Evolutionary conservation across 257 asterid genomes (phyloP), one percentile per base, ranked within the genome.

Genomic region (Solanum piurae): DNA sequence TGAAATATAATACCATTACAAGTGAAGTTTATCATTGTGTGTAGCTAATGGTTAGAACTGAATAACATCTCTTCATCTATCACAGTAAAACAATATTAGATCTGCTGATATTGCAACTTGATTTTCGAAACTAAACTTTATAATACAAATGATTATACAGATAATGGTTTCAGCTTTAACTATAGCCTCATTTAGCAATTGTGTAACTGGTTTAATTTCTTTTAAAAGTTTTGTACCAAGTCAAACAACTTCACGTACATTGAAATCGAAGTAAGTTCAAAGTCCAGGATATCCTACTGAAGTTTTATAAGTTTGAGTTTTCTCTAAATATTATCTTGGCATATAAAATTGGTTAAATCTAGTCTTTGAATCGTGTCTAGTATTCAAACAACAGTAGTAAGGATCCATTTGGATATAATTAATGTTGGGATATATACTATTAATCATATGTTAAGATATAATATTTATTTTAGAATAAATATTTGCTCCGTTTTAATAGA

Each of bases 321-420:
- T 2, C 23, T 16, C 23, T 4, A 6, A 52, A 52, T 52, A 6
- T 16, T 2, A 16, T 52, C 23, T 18, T 0, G 1, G 0, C 9
- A 0, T 52, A 52, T 16, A 16, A 16, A 52, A 52, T 52, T 2
- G 23, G 62, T 52, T 52, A 52, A 52, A 52, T 16, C 9, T 52
- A 52, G 62, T 16, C 62, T 52, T 52, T 52, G 62, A 52, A 52
- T 16, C 1, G n/a, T 16, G 23, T 0, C 62, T 52, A 52, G 62
- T 52, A 52, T 16, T 52, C 62, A 52, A 52, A 0, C 4, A 18
- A 18, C 62, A 52, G 9, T 16, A 52, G 62, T 52, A 52, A 52
- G 62, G 62, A 52, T 52, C 3, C 9, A 0, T 52, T 52, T 16
- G n/a, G 62, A 16, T 52, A 52, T 52, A 29, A 29, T 29, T 29